A percentile compares a stretch with the other conserved stretches of the same genome.
Evolutionary conservation across 257 asterid species (phyloP).

Genomic region (Haberlea rhodopensis): DNA sequence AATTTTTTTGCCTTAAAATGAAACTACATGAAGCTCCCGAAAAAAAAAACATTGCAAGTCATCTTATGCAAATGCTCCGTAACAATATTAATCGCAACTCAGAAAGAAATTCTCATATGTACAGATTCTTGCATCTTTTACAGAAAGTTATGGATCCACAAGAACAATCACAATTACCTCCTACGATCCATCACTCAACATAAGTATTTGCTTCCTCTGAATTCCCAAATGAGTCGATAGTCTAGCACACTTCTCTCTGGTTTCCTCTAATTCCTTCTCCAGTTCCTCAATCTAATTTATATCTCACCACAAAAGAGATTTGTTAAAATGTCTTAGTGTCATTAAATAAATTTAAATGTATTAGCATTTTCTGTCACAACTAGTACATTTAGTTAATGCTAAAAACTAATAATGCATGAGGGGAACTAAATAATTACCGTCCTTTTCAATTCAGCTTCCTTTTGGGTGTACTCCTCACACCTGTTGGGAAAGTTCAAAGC

Average conservation of each 20-base stretch:
- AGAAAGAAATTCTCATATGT: not conserved
- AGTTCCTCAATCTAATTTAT: slow-evolving; percentile 53
- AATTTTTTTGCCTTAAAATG: no score
- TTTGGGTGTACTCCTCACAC: slow-evolving; percentile 55
- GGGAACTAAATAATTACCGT: slow-evolving; percentile 38
- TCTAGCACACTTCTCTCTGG: slow-evolving; percentile 49
- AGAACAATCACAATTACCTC: not conserved
- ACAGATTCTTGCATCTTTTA: not conserved
- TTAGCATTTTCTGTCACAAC: not conserved
- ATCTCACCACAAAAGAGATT: not conserved
- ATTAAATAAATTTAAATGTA: not conserved
- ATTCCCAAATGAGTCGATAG: slow-evolving; percentile 50
- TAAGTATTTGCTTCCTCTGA: slow-evolving; percentile 48
- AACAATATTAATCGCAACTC: not conserved
- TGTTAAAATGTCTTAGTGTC: not conserved
- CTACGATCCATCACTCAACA: slow-evolving; percentile 22
- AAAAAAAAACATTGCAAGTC: no score
- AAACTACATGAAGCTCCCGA: no score
- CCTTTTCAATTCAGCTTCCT: slow-evolving; percentile 51
- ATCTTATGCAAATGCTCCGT: no score
- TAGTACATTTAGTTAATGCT: no score
- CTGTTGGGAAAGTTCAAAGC: slow-evolving; percentile 33
- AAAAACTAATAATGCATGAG: not conserved
- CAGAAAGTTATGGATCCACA: not conserved
- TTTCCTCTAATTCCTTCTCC: slow-evolving; percentile 66